phyloP scores from a whole-genome alignment of 345 rosid species.

The Carallia pectinifolia region DNA sequence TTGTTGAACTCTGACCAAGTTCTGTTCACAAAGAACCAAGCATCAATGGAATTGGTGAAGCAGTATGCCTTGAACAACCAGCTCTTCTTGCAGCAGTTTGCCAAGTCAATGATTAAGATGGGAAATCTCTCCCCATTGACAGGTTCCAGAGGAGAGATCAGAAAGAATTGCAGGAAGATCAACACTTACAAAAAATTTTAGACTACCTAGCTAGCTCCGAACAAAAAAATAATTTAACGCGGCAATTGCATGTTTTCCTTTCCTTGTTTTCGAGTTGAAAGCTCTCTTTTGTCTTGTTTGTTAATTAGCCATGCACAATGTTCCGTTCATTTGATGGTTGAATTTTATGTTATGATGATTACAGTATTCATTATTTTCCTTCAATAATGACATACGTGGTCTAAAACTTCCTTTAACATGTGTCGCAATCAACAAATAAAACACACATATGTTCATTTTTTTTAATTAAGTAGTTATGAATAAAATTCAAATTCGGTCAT shows the following conservation, averaged over 20 bases:
- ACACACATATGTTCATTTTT: too few species aligned
- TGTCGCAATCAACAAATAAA: too few species aligned
- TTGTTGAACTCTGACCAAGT: slow-evolving; percentile 78
- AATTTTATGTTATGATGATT: too few species aligned
- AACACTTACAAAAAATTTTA: slow-evolving; percentile 34
- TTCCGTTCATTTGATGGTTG: too few species aligned
- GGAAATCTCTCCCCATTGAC: slow-evolving; percentile 84
- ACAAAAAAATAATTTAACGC: not conserved
- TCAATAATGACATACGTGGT: too few species aligned
- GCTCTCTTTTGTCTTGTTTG: too few species aligned
- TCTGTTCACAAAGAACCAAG: slow-evolving; percentile 52
- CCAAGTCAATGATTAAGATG: slow-evolving; percentile 86
- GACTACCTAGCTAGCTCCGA: not conserved
- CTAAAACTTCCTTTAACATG: too few species aligned
- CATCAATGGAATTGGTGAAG: slow-evolving; percentile 67
- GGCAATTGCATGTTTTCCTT: not conserved
- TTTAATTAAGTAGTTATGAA: too few species aligned
- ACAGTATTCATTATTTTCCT: too few species aligned
- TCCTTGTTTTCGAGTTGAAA: too few species aligned
- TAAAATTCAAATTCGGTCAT: too few species aligned
- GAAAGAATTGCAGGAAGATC: slow-evolving; percentile 72
- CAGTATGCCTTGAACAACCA: slow-evolving; percentile 57
- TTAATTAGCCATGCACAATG: too few species aligned
- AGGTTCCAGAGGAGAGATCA: slow-evolving; percentile 73
- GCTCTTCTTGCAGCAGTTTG: slow-evolving; percentile 74